A percentile compares a stretch with the other conserved stretches of the same genome.
phyloP scores from a whole-genome alignment of 2,329 filamentous ascomycete species.

The Ceratocystis alfenasii region DNA sequence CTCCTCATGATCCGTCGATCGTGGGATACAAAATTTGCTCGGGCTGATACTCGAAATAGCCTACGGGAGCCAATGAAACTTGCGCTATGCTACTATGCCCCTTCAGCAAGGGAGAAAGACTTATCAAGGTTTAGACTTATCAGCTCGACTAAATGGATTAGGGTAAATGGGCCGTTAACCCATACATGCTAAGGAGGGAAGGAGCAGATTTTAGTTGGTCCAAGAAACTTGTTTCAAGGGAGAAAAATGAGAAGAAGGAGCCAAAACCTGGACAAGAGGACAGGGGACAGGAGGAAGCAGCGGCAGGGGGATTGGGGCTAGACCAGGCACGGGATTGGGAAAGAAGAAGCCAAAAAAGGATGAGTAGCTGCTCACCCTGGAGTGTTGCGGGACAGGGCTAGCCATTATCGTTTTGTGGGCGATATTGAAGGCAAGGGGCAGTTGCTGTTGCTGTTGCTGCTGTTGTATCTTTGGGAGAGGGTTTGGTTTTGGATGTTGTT shows the following conservation, averaged over 20 bases:
- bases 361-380: too few relatives aligned
- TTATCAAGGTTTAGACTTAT: neutral
- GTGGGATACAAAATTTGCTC: neutral
- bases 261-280: neutral
- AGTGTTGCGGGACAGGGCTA: too few relatives aligned
- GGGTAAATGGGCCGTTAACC: neutral
- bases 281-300: neutral
- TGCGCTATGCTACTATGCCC: neutral
- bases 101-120: neutral
- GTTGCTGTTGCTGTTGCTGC: neutral
- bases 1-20: neutral
- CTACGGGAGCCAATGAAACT: neutral
- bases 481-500: neutral
- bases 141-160: neutral
- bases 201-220: neutral
- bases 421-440: neutral
- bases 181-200: neutral
- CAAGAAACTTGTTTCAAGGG: conserved; percentile 10
- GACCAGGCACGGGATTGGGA: neutral
- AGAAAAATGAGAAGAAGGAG: neutral
- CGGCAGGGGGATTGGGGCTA: neutral
- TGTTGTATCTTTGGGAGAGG: neutral
- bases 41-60: conserved; percentile 1
- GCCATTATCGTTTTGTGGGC: neutral
- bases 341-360: neutral